Evolutionary conservation across 1,284 basidiomycete genomes (phyloP), one percentile per base, ranked within the genome.

Genomic region (Chalciporus sp.): DNA sequence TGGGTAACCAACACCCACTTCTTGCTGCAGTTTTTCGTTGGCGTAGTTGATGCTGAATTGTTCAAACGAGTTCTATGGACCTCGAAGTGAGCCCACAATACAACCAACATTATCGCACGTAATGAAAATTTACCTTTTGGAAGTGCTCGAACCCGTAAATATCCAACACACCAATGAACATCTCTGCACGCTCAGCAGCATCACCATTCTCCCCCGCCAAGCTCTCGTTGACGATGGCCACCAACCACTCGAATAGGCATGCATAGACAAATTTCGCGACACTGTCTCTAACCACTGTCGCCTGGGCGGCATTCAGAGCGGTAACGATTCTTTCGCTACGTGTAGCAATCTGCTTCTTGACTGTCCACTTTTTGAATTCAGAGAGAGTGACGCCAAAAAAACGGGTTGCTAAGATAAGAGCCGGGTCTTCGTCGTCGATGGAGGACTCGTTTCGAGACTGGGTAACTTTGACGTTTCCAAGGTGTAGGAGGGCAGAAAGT

Each of bases 1-100:
- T 17, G 17, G 40, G 20, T 14, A n/a, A 27, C 10, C n/a, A 44
- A 17, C 31, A 59, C 71, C 35, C 61, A 92, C 92, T 83, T 96
- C 93, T 71, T 97, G 95, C 64, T 97, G 95, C 31, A 97, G 73
- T 71, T 99, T 98, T 75, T 99, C 97, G 67, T 99, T 99, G 43
- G 97, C 97, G 72, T 98, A 99, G 72, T 99, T 99, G 79, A 99
- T 99, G 73, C 95, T 98, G 76, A 99, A 99, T 76, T 99, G 97
- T 73, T 99, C 97, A 69, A 98, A 99, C 10, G 94, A 97, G 74
- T 98, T 98, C 89, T 90, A 61, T 23, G 43, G 42, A 48, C 16
- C 14, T 26, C 53, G 28, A 50, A 39, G 41, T 56, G 28, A 59
- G 56, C 19, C 27, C 19, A 29, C 20, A 42, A 37, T 17, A 43